A percentile compares a stretch with the other conserved stretches of the same genome.
Evolutionary conservation across 305 asterid species (phyloP).

Genomic region (Fraxinus albicans): DNA sequence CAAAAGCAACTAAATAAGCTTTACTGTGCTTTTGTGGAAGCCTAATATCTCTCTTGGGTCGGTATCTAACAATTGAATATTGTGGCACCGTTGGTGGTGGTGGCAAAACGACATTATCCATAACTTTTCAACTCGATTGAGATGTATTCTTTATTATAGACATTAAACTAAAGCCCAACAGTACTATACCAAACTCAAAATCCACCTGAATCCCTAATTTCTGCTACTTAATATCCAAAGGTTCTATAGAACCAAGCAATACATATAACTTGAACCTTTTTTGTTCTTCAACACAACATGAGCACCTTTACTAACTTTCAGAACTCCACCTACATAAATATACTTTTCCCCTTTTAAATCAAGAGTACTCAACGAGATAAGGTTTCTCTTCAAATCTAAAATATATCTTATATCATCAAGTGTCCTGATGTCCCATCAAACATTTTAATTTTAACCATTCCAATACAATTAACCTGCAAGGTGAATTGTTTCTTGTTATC

Average conservation of each 20-base stretch:
- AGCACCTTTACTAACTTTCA: too few relatives aligned
- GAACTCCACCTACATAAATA: background rate
- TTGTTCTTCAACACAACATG: too few relatives aligned
- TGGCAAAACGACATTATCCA: background rate
- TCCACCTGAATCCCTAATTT: too few relatives aligned
- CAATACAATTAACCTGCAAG: background rate
- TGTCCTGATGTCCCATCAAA: background rate
- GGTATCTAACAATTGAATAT: too few relatives aligned
- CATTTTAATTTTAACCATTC: background rate
- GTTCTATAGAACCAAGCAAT: too few relatives aligned
- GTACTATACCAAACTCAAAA: too few relatives aligned
- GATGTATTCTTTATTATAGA: background rate
- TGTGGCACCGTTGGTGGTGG: background rate
- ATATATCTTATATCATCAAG: background rate
- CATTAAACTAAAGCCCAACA: too few relatives aligned
- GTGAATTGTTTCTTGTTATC: background rate
- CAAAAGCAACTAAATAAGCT: background rate
- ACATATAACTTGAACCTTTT: too few relatives aligned
- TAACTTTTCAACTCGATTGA: background rate
- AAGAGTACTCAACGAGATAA: background rate
- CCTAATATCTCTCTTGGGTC: too few relatives aligned
- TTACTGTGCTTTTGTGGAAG: background rate
- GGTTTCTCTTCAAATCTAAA: background rate
- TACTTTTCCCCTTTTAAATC: background rate
- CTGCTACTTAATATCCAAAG: too few relatives aligned